These are phyloP conservation scores for Fusarium sp. DNA, from an alignment of 2,329 filamentous ascomycete genomes.

Conservation along the genomic window DNA sequence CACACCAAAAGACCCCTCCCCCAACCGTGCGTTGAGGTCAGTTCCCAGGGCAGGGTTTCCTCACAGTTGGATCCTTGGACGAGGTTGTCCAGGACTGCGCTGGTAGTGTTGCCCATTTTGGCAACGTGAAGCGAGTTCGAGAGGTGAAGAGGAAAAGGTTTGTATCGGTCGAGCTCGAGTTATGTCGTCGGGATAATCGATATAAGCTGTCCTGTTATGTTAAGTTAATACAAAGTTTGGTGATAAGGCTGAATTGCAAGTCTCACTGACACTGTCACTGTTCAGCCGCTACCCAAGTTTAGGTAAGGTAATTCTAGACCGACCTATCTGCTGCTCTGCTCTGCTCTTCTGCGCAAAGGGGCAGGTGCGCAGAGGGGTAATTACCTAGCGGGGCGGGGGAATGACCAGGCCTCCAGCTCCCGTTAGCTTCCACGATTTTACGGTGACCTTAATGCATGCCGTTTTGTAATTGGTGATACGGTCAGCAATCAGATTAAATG, in stretches of 20 bases:
- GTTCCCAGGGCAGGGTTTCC: constrained; percentile 32
- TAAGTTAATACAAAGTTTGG: constrained; percentile 31
- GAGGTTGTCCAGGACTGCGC: constrained; percentile 89
- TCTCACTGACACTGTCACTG: constrained; percentile 34
- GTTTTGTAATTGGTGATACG: constrained; percentile 1
- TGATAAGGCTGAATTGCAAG: constrained; percentile 47
- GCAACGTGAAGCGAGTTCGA: constrained; percentile 14
- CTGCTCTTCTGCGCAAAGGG: constrained; percentile 37
- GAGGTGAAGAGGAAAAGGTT: neutral
- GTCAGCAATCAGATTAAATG: neutral
- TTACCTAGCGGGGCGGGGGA: constrained; percentile 34
- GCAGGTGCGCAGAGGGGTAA: constrained; percentile 44
- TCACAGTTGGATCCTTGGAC: constrained; percentile 96
- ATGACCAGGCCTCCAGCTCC: neutral
- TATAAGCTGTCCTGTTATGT: constrained; percentile 18
- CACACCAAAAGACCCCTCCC: constrained; percentile 7
- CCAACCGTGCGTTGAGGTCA: constrained; percentile 15
- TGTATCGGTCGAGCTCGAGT: neutral
- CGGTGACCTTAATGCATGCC: neutral
- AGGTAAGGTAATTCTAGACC: constrained; percentile 40
- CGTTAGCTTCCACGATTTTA: constrained; percentile 1
- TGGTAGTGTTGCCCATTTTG: constrained; percentile 76
- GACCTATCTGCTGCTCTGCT: constrained; percentile 4
- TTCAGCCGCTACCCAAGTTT: constrained; percentile 24
- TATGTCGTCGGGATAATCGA: neutral